Base-by-base conservation (phyloP, 2,329 filamentous ascomycete species). In the Paraphoma chrysanthemicola region DNA sequence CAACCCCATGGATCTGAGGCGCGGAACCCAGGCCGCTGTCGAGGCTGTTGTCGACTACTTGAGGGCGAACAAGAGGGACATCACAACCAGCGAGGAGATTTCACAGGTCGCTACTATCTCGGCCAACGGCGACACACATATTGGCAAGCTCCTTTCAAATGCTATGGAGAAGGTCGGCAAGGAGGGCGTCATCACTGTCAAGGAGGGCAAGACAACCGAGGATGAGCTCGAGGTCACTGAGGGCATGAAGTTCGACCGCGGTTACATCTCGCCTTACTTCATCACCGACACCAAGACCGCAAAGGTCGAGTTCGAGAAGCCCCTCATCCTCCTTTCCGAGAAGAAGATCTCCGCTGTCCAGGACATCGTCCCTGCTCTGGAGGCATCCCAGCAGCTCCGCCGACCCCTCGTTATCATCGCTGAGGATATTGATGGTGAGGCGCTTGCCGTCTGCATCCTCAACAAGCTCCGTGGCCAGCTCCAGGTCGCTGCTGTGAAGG, bases 141-240 rank as follows among this genome's bases (percentile, higher is more conserved):
- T 99, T 74, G 95, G 95, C 72, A 89, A 92, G 82, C 88, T 99
- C 77, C 95, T 99, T 79, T 93, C 95, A 77, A 97, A 89, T 77
- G 95, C 95, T 70, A 99, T 99, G 95, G 95, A 99, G 87, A 97
- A 96, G 87, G 95, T 99, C 64, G 95, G 95, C 81, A 99, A 99
- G 88, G 95, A 99, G 85, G 95, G 95, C 85, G 95, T 99, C 76
- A 99, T 99, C 80, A 99, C 95, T 56, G 94, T 98, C 77, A 99
- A 99, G 90, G 95, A 99, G 86, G 95, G 95, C 78, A 99, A 98
- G 90, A 98, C 95, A 59, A 90, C 96, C 77, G 88, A 91, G 73
- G 95, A 99, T 71, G 95, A 99, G 88, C 90, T 99, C 54, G 95
- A 99, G 84, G 89, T 99, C 61, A 99, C 95, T 57, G 95, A 99